Evolutionary conservation across 2,329 filamentous ascomycete genomes (phyloP).

Genomic region (Dactylellina haptotyla): DNA sequence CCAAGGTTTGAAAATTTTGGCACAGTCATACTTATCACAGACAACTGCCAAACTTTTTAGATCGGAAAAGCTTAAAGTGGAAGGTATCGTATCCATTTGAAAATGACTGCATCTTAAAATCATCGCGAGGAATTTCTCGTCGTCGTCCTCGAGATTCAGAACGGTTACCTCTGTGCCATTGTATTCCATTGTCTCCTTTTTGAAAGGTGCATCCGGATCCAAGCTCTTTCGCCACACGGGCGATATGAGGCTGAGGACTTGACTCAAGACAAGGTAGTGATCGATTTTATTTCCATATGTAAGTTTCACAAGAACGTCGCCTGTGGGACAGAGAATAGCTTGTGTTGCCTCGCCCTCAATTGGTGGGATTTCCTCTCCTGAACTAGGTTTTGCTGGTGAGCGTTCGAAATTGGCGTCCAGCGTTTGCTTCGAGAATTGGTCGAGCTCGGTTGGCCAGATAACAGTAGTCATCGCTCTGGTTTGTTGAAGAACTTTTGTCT

Average conservation of each 20-base stretch:
- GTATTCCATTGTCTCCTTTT: not conserved
- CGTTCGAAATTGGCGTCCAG: too few species aligned
- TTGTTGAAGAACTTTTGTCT: too few species aligned
- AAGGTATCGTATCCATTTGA: not conserved
- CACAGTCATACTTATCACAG: slow-evolving; percentile 38
- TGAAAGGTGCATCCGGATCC: slow-evolving; percentile 17
- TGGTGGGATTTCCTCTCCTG: not conserved
- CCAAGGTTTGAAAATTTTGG: slow-evolving; percentile 22
- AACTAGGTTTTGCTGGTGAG: not conserved
- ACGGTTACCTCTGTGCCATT: not conserved
- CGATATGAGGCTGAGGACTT: slow-evolving; percentile 16
- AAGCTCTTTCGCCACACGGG: slow-evolving; percentile 25
- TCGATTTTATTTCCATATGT: not conserved
- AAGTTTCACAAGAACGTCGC: slow-evolving; percentile 27
- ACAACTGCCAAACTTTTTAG: not conserved
- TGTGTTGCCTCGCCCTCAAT: slow-evolving; percentile 13
- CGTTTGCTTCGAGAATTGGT: too few species aligned
- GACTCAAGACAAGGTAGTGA: slow-evolving; percentile 10
- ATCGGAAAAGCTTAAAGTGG: not conserved
- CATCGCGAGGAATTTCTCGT: slow-evolving; percentile 13
- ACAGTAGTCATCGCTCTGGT: too few species aligned
- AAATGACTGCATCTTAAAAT: slow-evolving; percentile 17
- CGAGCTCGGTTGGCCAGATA: too few species aligned
- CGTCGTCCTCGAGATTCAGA: slow-evolving; percentile 22
- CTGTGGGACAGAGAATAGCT: not conserved